Conservation (phyloP, 768 basidiomycete species). For the Pulveroboletus sp. region DNA sequence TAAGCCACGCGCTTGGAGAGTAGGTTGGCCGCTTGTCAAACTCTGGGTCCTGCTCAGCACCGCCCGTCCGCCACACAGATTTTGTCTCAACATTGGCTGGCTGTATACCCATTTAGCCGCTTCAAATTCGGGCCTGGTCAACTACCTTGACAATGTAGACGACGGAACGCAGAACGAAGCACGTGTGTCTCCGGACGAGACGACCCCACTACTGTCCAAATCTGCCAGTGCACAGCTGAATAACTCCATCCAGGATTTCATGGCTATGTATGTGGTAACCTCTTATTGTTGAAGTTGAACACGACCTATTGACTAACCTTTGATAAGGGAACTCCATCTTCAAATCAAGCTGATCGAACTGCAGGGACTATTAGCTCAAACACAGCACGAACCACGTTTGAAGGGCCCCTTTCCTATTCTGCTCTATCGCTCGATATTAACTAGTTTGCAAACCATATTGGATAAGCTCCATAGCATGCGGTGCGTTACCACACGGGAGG, state of each 20-base stretch:
- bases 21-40: conserved; percentile 31
- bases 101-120: conserved; percentile 89
- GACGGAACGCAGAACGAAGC: conserved; percentile 1
- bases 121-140: conserved; percentile 72
- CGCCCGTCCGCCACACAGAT: conserved; percentile 41
- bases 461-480: conserved; percentile 94
- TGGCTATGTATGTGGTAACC: conserved; percentile 70
- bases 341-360: conserved; percentile 88
- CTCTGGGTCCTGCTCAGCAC: not conserved
- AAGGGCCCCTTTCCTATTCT: conserved; percentile 93
- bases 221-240: conserved; percentile 42
- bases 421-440: conserved; percentile 79
- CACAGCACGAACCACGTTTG: conserved; percentile 88
- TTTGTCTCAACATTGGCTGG: conserved; percentile 92
- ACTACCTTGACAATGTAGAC: conserved; percentile 29
- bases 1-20: conserved; percentile 85
- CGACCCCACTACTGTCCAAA: conserved; percentile 29
- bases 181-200: conserved; percentile 23
- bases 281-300: not conserved
- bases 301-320: conserved; percentile 3
- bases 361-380: conserved; percentile 79
- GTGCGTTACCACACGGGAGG: conserved; percentile 92
- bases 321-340: conserved; percentile 83
- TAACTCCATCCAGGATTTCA: conserved; percentile 76
- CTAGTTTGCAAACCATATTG: conserved; percentile 77